A percentile compares a stretch with the other conserved stretches of the same genome.
These are phyloP conservation scores for Mycena olivaceomarginata DNA, from an alignment of 768 basidiomycete species.

Conservation along the genomic window DNA sequence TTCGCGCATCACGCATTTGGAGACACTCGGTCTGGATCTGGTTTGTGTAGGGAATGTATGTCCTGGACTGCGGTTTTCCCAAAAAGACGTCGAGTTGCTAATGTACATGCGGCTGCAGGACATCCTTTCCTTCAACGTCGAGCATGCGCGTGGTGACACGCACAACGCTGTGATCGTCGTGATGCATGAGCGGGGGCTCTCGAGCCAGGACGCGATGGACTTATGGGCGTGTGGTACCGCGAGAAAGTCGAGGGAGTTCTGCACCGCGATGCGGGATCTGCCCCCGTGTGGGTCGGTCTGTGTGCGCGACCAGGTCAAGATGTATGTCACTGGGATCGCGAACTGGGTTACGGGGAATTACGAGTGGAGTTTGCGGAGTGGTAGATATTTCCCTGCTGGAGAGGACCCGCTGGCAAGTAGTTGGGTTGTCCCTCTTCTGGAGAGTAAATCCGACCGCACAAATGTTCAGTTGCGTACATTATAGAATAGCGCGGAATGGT, in stretches of 20 bases:
- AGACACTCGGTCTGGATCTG: not conserved
- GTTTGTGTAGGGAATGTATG: conserved; percentile 11
- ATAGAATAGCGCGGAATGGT: too few relatives aligned
- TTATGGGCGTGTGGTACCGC: not conserved
- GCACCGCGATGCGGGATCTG: not conserved
- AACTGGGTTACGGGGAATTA: conserved; percentile 16
- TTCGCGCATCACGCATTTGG: not conserved
- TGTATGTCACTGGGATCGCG: not conserved
- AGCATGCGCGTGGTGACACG: conserved; percentile 13
- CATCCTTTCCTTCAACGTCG: conserved; percentile 10
- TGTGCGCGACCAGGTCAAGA: not conserved
- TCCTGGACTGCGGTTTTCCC: not conserved
- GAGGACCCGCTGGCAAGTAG: not conserved
- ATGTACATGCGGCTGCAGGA: not conserved
- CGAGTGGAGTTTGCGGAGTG: conserved; percentile 15
- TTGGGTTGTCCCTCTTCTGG: not conserved
- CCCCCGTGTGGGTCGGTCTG: not conserved
- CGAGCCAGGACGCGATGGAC: conserved; percentile 10
- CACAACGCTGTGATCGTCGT: conserved; percentile 21
- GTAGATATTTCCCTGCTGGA: not conserved
- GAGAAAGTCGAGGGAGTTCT: not conserved
- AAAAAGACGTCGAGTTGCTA: not conserved
- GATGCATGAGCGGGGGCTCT: not conserved
- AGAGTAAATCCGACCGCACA: not conserved
- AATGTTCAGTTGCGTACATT: too few relatives aligned